These are phyloP conservation scores for Citeromyces nyonsensis DNA, from an alignment of 805 yeast genomes.

Conservation along the genomic window DNA sequence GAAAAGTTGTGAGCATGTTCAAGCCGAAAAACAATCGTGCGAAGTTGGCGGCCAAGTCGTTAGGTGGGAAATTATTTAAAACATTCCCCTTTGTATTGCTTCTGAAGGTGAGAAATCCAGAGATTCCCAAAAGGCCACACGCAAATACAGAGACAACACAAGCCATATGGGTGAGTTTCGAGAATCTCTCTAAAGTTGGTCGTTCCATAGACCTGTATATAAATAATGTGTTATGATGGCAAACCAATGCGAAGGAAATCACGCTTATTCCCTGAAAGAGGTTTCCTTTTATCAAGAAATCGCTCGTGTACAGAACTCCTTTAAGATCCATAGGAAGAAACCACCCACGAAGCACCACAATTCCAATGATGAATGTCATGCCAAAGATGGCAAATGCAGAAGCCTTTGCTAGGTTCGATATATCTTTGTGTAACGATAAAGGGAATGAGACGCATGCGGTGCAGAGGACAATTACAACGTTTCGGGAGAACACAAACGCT, in stretches of 20 bases:
- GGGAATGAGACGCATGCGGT: slow-evolving; percentile 72
- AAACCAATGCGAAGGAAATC: slow-evolving; percentile 86
- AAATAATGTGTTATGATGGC: slow-evolving; percentile 88
- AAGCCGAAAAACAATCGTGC: slow-evolving; percentile 87
- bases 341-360: slow-evolving; percentile 69
- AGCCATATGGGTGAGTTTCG: slow-evolving; percentile 68
- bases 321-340: slow-evolving; percentile 26
- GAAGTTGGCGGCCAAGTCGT: slow-evolving; percentile 62
- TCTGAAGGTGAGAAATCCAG: slow-evolving; percentile 66
- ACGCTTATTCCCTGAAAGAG: slow-evolving; percentile 88
- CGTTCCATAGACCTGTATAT: slow-evolving; percentile 71
- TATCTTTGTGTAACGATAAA: slow-evolving; percentile 63
- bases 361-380: slow-evolving; percentile 63
- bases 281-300: slow-evolving; percentile 41
- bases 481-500: slow-evolving; percentile 45
- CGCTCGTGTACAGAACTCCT: slow-evolving; percentile 26
- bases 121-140: slow-evolving; percentile 63
- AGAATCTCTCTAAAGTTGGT: slow-evolving; percentile 65
- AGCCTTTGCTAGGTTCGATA: slow-evolving; percentile 75
- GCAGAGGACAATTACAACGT: slow-evolving; percentile 54
- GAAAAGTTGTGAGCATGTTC: slow-evolving; percentile 86
- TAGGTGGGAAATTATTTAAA: slow-evolving; percentile 69
- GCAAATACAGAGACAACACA: slow-evolving; percentile 70
- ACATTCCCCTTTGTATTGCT: slow-evolving; percentile 75
- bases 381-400: slow-evolving; percentile 75